These are phyloP conservation scores for Hygrocybe punicea DNA, from an alignment of 768 basidiomycete species.

Conservation along the genomic window DNA sequence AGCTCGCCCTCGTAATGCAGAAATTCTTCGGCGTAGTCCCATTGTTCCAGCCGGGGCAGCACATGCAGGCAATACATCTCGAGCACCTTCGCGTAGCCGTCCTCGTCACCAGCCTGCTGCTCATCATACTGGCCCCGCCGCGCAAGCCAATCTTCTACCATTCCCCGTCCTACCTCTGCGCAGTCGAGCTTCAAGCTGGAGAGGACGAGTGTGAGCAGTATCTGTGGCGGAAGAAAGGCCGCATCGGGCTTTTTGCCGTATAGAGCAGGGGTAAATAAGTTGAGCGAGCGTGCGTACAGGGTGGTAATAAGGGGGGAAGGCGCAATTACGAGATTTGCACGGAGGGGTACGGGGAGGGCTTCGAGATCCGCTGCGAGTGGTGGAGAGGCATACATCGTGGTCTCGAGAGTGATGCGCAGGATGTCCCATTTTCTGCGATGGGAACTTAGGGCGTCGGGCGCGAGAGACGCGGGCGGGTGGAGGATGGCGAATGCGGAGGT, in stretches of 20 bases:
- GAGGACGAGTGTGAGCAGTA: slow-evolving; percentile 67
- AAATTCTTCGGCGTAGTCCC: slow-evolving; percentile 78
- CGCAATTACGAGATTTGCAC: slow-evolving; percentile 52
- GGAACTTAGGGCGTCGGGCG: slow-evolving; percentile 43
- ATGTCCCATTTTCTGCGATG: slow-evolving; percentile 84
- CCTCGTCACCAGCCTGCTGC: slow-evolving; percentile 28
- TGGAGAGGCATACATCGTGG: slow-evolving; percentile 63
- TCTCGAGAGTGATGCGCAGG: slow-evolving; percentile 78
- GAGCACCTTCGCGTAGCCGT: slow-evolving; percentile 69
- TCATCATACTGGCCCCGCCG: slow-evolving; percentile 43
- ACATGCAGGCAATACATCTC: slow-evolving; percentile 75
- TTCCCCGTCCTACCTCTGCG: slow-evolving; percentile 55
- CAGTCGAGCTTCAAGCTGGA: slow-evolving; percentile 66
- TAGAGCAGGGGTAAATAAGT: slow-evolving; percentile 58
- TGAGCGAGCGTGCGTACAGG: slow-evolving; percentile 61
- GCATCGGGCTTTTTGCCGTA: slow-evolving; percentile 37
- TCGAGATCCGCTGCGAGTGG: slow-evolving; percentile 37
- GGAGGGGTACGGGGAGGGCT: slow-evolving; percentile 50
- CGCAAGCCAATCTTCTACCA: slow-evolving; percentile 79
- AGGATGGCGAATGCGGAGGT: slow-evolving; percentile 66
- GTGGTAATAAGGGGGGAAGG: slow-evolving; percentile 55
- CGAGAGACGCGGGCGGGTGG: slow-evolving; percentile 33
- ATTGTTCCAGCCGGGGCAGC: slow-evolving; percentile 68
- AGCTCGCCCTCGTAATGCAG: slow-evolving; percentile 71
- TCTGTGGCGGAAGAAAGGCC: slow-evolving; percentile 62